Percentiles rank a stretch among this genome's conserved stretches.
Evolutionary conservation across 208 protist species (phyloP).

Genomic region (Trypanosoma melophagium): DNA sequence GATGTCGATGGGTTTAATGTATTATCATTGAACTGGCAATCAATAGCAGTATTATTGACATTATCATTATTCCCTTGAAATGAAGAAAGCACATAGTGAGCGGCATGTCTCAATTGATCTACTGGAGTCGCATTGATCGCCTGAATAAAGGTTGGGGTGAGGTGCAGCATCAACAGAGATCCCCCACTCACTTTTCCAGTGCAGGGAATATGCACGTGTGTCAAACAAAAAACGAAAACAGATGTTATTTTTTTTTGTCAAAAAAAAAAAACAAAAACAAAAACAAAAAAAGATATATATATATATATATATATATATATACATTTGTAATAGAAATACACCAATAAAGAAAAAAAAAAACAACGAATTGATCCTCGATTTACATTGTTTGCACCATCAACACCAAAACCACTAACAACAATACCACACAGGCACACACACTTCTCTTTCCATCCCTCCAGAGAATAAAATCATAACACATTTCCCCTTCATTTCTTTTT

Average conservation of each 20-base stretch:
- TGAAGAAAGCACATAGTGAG: not conserved
- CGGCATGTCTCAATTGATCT: not conserved
- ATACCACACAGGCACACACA: no score
- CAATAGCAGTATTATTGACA: not conserved
- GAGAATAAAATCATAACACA: no score
- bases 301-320: not conserved
- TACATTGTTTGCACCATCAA: conserved; percentile 10
- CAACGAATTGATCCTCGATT: conserved; percentile 27
- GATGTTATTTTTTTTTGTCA: not conserved
- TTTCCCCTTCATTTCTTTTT: no score
- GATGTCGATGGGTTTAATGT: not conserved
- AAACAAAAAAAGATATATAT: not conserved
- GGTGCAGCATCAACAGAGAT: not conserved
- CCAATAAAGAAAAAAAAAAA: not conserved
- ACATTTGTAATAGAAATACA: no score
- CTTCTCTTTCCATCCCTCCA: no score
- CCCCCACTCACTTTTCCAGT: no score
- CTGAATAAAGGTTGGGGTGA: not conserved
- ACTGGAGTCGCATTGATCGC: not conserved
- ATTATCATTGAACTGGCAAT: not conserved
- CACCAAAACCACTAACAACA: no score
- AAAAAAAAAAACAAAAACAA: not conserved
- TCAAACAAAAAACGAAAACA: not conserved
- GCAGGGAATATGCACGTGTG: no score
- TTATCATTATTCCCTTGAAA: not conserved